These are phyloP conservation scores for Plenodomus tracheiphilus DNA, from an alignment of 2,329 filamentous ascomycete species.

Conservation along the genomic window DNA sequence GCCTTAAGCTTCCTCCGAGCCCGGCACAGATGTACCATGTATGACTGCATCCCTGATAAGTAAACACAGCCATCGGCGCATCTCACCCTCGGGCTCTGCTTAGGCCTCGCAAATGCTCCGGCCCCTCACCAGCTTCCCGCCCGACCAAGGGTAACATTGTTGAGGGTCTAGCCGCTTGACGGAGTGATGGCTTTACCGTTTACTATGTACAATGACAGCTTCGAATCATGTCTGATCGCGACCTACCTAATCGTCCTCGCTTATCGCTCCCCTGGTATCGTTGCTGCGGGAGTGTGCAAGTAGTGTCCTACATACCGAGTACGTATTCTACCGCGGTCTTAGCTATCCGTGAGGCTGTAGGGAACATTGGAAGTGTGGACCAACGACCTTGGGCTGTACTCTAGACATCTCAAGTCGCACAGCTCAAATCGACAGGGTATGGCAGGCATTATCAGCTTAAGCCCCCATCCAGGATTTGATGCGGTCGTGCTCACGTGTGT, in stretches of 20 bases:
- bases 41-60: constrained; percentile 17
- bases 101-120: constrained; percentile 17
- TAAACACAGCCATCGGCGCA: constrained; percentile 17
- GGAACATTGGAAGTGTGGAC: neutral
- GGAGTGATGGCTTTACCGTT: constrained; percentile 6
- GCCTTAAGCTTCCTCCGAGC: constrained; percentile 25
- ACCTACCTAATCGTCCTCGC: constrained; percentile 2
- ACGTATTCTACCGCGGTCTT: neutral
- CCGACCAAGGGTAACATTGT: constrained; percentile 21
- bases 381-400: neutral
- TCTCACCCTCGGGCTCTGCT: constrained; percentile 14
- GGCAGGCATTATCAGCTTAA: neutral
- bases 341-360: neutral
- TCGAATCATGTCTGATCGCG: constrained; percentile 1
- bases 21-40: constrained; percentile 18
- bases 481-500: neutral
- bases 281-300: no score
- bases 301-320: no score
- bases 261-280: constrained; percentile 1
- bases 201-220: constrained; percentile 9
- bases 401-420: neutral
- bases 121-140: constrained; percentile 15
- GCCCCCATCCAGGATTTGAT: neutral
- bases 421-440: neutral
- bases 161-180: constrained; percentile 19